Percentiles rank a stretch among this genome's conserved stretches.
phyloP scores from a whole-genome alignment of 1,284 basidiomycete genomes.

The Lignosus rhinocerotis region DNA sequence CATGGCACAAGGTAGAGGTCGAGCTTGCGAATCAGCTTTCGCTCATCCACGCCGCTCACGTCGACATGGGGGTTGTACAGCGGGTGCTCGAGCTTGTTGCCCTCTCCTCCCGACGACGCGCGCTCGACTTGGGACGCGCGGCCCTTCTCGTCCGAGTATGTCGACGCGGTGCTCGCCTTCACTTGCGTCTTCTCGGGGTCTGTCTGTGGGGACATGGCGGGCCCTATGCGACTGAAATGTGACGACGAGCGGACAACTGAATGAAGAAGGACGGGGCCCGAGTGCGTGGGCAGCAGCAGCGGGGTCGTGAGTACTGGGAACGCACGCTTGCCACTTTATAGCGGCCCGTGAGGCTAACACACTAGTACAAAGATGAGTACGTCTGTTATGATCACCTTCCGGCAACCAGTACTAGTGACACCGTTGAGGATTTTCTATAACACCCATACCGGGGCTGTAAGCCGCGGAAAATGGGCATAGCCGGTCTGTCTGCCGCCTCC shows the following conservation, averaged over 20 bases:
- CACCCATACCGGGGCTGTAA: not conserved
- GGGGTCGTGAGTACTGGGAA: conserved; percentile 4
- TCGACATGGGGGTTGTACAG: conserved; percentile 42
- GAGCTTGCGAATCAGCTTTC: not conserved
- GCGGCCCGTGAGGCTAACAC: not conserved
- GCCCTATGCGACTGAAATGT: not conserved
- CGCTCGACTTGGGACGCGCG: conserved; percentile 22
- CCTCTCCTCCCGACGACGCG: conserved; percentile 15
- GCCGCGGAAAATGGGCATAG: conserved; percentile 12
- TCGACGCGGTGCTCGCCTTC: conserved; percentile 12
- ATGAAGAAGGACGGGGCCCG: conserved; percentile 3
- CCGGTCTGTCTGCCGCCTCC: not conserved
- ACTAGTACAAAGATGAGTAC: not conserved
- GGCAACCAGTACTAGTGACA: not conserved
- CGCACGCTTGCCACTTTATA: not conserved
- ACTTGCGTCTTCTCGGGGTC: conserved; percentile 14
- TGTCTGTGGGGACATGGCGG: conserved; percentile 7
- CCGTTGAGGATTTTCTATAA: not conserved
- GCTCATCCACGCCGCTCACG: conserved; percentile 34
- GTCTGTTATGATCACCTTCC: not conserved
- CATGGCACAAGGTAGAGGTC: conserved; percentile 42
- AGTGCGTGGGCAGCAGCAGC: not conserved
- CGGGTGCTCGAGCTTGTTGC: conserved; percentile 14
- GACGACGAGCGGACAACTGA: not conserved
- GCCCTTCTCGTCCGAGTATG: conserved; percentile 29